Evolutionary conservation across 306 rosid genomes (phyloP).

Genomic region (Citrullus colocynthis): DNA sequence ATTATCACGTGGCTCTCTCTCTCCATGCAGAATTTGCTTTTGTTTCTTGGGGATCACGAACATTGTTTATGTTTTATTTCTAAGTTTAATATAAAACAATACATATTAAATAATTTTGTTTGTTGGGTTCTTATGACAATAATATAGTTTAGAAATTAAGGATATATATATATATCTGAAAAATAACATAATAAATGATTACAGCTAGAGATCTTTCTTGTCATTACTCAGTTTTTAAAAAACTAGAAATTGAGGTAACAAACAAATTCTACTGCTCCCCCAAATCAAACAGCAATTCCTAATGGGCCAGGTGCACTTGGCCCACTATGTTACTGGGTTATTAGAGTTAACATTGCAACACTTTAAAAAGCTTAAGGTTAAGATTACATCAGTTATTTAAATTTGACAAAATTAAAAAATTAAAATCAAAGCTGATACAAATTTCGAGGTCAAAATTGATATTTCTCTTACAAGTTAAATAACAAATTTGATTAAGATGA

Average conservation of each 20-base stretch:
- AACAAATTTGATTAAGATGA: too few species aligned
- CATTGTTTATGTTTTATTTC: not conserved
- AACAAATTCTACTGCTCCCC: not conserved
- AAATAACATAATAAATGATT: not conserved
- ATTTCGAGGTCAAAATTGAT: too few species aligned
- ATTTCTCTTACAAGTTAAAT: too few species aligned
- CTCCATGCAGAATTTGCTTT: not conserved
- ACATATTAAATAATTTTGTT: not conserved
- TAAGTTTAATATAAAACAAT: not conserved
- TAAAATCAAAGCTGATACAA: too few species aligned
- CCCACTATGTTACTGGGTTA: not conserved
- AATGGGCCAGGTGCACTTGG: not conserved
- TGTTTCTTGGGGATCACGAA: not conserved
- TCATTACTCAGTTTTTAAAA: too few species aligned
- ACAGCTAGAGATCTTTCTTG: not conserved
- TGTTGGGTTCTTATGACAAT: too few species aligned
- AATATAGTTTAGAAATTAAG: too few species aligned
- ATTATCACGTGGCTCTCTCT: slow-evolving; percentile 5
- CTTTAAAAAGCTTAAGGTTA: too few species aligned
- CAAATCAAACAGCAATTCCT: not conserved
- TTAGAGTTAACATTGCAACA: too few species aligned
- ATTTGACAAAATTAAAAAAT: too few species aligned
- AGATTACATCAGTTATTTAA: too few species aligned
- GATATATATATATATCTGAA: not conserved
- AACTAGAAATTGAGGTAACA: not conserved